Evolutionary conservation across 352 stramenopile genomes (phyloP).

Genomic region (Globisporangium orthogonon): DNA sequence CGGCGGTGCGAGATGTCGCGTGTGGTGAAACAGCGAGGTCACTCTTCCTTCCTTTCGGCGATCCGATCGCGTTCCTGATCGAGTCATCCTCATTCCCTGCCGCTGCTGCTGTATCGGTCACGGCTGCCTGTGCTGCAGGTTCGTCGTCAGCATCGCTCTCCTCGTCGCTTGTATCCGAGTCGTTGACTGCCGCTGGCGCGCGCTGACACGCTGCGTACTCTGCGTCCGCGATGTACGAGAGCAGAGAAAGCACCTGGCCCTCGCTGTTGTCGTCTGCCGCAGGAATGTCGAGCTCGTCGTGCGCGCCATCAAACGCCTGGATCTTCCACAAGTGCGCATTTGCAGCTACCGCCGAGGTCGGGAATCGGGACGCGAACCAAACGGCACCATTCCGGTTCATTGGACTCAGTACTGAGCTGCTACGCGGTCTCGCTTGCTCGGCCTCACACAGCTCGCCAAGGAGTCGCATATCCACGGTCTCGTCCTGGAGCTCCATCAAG

Average conservation of each 20-base stretch:
- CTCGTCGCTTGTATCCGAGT: constrained; percentile 29
- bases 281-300: constrained; percentile 49
- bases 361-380: constrained; percentile 80
- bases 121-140: background rate
- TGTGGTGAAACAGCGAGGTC: constrained; percentile 2
- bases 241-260: constrained; percentile 68
- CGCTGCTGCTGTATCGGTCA: background rate
- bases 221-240: constrained; percentile 82
- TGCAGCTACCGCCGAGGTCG: constrained; percentile 62
- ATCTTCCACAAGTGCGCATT: constrained; percentile 83
- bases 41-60: background rate
- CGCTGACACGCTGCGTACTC: constrained; percentile 74
- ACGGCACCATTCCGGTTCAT: constrained; percentile 38
- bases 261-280: constrained; percentile 54
- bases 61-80: too few relatives aligned
- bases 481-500: constrained; percentile 62
- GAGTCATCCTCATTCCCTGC: background rate
- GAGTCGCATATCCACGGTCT: constrained; percentile 48
- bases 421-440: background rate
- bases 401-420: constrained; percentile 16
- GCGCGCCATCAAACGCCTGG: constrained; percentile 44
- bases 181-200: constrained; percentile 35
- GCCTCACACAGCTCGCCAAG: constrained; percentile 20
- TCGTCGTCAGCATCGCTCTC: constrained; percentile 25
- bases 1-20: constrained; percentile 37